Conservation (phyloP, 139 green algal species). For the Asterochloris erici region DNA sequence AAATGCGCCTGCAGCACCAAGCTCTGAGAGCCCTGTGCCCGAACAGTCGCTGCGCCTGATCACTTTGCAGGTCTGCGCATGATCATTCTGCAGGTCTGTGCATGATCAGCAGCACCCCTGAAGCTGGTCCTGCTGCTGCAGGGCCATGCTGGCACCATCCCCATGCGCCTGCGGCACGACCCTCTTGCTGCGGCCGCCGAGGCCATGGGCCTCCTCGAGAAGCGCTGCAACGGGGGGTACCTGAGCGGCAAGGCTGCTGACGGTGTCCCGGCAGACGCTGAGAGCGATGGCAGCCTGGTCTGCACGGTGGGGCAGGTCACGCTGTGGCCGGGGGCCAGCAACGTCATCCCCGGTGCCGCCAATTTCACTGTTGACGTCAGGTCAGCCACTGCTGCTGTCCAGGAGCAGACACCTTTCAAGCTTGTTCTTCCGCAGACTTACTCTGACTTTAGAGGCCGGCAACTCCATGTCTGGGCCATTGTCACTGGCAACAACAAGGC, state of each 20-base stretch:
- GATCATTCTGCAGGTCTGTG: too few species aligned
- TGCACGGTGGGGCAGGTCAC: conserved; percentile 85
- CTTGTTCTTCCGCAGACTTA: too few species aligned
- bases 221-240: conserved; percentile 43
- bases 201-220: conserved; percentile 64
- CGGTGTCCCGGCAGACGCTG: background rate
- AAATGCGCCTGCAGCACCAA: too few species aligned
- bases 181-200: conserved; percentile 68
- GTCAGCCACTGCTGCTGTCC: background rate
- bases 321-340: conserved; percentile 76
- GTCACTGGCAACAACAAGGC: too few species aligned
- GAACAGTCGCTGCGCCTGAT: too few species aligned
- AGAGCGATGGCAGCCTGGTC: conserved; percentile 55
- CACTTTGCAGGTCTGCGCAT: too few species aligned
- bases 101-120: too few species aligned
- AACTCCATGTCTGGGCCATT: too few species aligned
- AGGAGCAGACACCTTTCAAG: background rate
- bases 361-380: conserved; percentile 74
- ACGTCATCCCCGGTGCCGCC: conserved; percentile 78
- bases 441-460: too few species aligned
- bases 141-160: conserved; percentile 89
- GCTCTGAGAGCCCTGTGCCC: too few species aligned
- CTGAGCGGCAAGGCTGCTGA: background rate
- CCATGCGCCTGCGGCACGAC: conserved; percentile 79
- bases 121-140: conserved; percentile 24